Evolutionary conservation across 768 basidiomycete species (phyloP).

Genomic region (Strobilomyces confusus): DNA sequence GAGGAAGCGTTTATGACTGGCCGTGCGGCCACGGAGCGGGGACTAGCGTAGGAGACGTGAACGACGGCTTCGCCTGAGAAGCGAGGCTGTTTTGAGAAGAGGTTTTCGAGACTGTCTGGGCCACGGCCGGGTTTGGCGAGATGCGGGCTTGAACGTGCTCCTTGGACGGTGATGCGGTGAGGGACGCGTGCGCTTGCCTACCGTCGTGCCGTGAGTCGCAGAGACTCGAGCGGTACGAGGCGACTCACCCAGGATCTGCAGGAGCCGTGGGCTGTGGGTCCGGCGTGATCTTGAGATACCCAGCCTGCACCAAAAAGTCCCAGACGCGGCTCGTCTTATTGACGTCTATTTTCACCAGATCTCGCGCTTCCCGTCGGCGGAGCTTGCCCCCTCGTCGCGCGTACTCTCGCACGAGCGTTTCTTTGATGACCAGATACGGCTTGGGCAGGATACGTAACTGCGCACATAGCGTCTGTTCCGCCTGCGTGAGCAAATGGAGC

Average conservation of each 20-base stretch:
- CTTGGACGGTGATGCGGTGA: conserved; percentile 27
- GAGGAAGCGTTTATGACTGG: conserved; percentile 7
- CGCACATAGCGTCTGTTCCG: conserved; percentile 87
- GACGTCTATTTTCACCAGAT: conserved; percentile 89
- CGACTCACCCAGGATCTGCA: conserved; percentile 36
- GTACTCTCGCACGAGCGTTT: conserved; percentile 90
- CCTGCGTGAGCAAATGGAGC: conserved; percentile 82
- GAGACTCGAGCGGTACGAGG: neutral
- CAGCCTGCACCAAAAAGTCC: conserved; percentile 88
- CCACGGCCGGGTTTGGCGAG: conserved; percentile 16
- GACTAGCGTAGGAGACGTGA: conserved; percentile 23
- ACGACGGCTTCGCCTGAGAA: conserved; percentile 16
- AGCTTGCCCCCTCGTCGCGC: conserved; percentile 85
- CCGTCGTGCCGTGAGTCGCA: neutral
- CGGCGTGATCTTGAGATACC: conserved; percentile 68
- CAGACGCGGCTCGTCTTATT: conserved; percentile 90
- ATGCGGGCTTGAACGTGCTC: conserved; percentile 15
- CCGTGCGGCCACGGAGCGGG: conserved; percentile 20
- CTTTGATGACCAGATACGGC: conserved; percentile 94
- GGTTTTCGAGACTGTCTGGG: conserved; percentile 6
- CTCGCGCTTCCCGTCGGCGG: conserved; percentile 82
- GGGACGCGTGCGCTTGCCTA: conserved; percentile 14
- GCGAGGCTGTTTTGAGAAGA: conserved; percentile 16
- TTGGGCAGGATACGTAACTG: conserved; percentile 88
- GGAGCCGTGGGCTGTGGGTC: conserved; percentile 39